phyloP scores from a whole-genome alignment of 164 flowering plant species.

The Houttuynia cordata region DNA sequence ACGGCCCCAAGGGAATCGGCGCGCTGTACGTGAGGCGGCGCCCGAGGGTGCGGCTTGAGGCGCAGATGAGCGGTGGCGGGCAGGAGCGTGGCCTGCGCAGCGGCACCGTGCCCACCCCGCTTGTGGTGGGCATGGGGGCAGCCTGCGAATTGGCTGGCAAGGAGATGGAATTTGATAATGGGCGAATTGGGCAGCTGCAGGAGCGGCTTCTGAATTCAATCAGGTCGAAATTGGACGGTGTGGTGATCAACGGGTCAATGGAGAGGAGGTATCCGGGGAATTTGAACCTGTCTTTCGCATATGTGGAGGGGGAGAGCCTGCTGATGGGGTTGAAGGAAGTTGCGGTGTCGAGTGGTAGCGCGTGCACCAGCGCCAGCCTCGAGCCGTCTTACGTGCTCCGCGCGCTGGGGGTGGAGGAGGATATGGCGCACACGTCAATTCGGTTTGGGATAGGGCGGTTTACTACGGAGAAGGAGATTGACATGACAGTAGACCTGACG shows the following conservation, averaged over 20 bases:
- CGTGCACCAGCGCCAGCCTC: slow-evolving; percentile 90
- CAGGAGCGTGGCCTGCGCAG: slow-evolving; percentile 92
- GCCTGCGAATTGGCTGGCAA: slow-evolving; percentile 77
- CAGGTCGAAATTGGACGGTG: slow-evolving; percentile 53
- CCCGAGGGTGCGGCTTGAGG: slow-evolving; percentile 78
- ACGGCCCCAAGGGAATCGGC: slow-evolving; percentile 94
- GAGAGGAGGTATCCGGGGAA: slow-evolving; percentile 83
- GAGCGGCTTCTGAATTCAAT: slow-evolving; percentile 73
- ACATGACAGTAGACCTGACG: slow-evolving; percentile 78
- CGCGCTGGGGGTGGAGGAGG: slow-evolving; percentile 95
- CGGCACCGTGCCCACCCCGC: slow-evolving; percentile 91
- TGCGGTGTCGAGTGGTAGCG: slow-evolving; percentile 95
- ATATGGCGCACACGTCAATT: slow-evolving; percentile 97
- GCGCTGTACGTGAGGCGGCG: slow-evolving; percentile 76
- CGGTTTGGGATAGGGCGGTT: slow-evolving; percentile 97
- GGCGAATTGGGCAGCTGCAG: slow-evolving; percentile 41
- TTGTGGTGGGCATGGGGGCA: slow-evolving; percentile 87
- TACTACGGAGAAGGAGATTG: slow-evolving; percentile 86
- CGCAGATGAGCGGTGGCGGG: slow-evolving; percentile 94
- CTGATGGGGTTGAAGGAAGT: slow-evolving; percentile 98
- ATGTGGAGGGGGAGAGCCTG: slow-evolving; percentile 92
- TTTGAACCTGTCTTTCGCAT: slow-evolving; percentile 83
- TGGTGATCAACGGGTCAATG: slow-evolving; percentile 78
- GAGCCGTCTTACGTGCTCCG: slow-evolving; percentile 94
- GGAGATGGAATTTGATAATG: slow-evolving; percentile 83